These are phyloP conservation scores for Nigrospora oryzae DNA, from an alignment of 2,329 filamentous ascomycete species.

Conservation along the genomic window DNA sequence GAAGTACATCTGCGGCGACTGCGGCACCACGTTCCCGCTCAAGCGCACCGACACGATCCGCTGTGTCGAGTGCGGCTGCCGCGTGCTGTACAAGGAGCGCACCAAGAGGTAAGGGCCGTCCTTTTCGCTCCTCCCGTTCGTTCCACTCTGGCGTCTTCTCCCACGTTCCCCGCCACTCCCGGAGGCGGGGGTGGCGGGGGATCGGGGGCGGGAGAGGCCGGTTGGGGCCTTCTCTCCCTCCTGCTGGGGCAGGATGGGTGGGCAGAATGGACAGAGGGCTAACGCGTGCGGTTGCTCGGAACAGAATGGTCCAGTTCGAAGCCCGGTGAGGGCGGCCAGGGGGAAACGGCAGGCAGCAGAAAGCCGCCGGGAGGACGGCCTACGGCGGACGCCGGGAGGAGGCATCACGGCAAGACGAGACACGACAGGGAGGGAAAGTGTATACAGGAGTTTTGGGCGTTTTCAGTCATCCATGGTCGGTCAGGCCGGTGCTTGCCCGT, in stretches of 20 bases:
- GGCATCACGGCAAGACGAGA: too few species aligned
- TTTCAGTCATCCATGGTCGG: neutral
- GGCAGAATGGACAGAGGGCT: too few species aligned
- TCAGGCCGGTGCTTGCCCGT: neutral
- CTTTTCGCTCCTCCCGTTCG: too few species aligned
- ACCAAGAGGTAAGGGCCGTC: constrained; percentile 68
- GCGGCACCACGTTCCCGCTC: constrained; percentile 67
- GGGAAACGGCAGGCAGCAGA: neutral
- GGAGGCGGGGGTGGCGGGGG: neutral
- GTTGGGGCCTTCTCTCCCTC: too few species aligned
- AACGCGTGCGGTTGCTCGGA: constrained; percentile 1
- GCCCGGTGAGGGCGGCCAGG: constrained; percentile 53
- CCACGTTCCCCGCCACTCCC: neutral
- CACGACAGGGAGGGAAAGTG: neutral
- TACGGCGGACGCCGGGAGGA: neutral
- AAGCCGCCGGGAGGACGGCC: neutral
- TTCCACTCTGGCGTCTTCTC: neutral
- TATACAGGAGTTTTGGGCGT: constrained; percentile 1
- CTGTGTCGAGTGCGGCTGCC: constrained; percentile 88
- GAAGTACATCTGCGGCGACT: constrained; percentile 75
- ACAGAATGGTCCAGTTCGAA: constrained; percentile 97
- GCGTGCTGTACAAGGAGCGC: constrained; percentile 94
- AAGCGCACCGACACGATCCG: constrained; percentile 74
- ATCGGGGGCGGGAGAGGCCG: neutral
- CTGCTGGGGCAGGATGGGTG: too few species aligned